Evolutionary conservation across 23 red algal species (phyloP), one percentile per base, ranked within the genome.

Genomic region (Gracilariopsis chorda): DNA sequence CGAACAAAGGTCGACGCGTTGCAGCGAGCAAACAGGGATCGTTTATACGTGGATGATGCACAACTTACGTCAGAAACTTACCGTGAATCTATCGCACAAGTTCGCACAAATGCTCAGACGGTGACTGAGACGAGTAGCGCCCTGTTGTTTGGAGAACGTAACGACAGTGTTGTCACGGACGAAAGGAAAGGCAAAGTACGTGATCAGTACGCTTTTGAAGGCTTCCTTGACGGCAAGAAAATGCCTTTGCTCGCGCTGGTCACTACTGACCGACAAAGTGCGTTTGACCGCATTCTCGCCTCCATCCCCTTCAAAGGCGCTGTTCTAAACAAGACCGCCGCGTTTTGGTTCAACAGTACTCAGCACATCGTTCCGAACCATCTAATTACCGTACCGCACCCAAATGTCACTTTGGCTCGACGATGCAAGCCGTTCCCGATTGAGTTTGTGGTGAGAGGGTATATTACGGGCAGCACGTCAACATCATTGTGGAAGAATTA

Each of bases 401-500:
- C 95, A 34, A 92, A 98, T 77, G 91, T 94, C 10, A 94, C 91
- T 0, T 63, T 99, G 40, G 97, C 97, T 12, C 60, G 82, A 36
- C 47, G 87, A 24, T 99, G 97, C 84, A 77, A 76, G 6, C 97
- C 97, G 19, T 99, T 99, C 88, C 97, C 97, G 14, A 87, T 99
- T 56, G 97, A 99, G 39, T 99, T 99, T 60, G 97, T 99, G 12
- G 97, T 99, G 43, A 83, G 97, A 33, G 97, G 97, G 37, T 99
- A 99, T 61, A 95, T 95, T 58, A 99, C 97, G 14, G 97, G 97
- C n/a, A 93, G 88, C 39, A 99, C 97, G 3, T 77, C 70, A 33
- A 99, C 93, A 36, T 91, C 83, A 32, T 84, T 99, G 19, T 99
- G 97, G 97, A 99, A 96, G 80, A 99, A 99, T 88, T 99, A 99